These are phyloP conservation scores for Heterobasidion irregulare DNA, from an alignment of 1,284 basidiomycete genomes.

Conservation along the genomic window DNA sequence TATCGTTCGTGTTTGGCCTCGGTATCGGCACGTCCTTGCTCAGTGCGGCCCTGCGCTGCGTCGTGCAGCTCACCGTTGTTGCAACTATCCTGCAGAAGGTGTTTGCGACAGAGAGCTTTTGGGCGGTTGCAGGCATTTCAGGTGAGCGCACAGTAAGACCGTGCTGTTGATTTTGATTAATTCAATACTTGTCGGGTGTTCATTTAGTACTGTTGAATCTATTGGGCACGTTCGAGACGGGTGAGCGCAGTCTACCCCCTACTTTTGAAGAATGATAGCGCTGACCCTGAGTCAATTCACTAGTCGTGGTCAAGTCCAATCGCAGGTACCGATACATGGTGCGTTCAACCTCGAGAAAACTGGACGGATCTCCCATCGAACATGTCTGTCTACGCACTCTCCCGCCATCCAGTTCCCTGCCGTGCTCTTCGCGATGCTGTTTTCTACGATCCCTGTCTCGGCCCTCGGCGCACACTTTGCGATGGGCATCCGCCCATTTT, in stretches of 20 bases:
- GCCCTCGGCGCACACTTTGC: slow-evolving; percentile 72
- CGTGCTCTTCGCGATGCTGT: slow-evolving; percentile 61
- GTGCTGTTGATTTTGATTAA: slow-evolving; percentile 18
- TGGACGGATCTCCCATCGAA: too few species aligned
- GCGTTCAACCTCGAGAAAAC: not conserved
- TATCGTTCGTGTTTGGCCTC: slow-evolving; percentile 59
- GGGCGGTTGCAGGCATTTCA: slow-evolving; percentile 66
- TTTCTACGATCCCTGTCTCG: slow-evolving; percentile 74
- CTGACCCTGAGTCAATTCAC: slow-evolving; percentile 17
- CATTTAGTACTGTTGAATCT: slow-evolving; percentile 56
- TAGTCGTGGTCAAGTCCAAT: slow-evolving; percentile 67
- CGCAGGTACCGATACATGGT: slow-evolving; percentile 72
- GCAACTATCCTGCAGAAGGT: slow-evolving; percentile 64
- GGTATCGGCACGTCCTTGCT: slow-evolving; percentile 64
- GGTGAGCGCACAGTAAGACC: slow-evolving; percentile 25
- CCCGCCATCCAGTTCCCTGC: slow-evolving; percentile 47
- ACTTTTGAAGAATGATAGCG: not conserved
- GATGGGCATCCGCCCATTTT: slow-evolving; percentile 72
- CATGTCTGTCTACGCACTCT: not conserved
- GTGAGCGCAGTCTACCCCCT: slow-evolving; percentile 23
- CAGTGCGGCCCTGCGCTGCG: slow-evolving; percentile 64
- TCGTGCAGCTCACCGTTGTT: slow-evolving; percentile 70
- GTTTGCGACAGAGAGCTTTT: slow-evolving; percentile 67
- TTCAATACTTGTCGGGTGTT: not conserved
- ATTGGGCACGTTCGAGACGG: slow-evolving; percentile 63